Base-by-base conservation (phyloP, 2,329 filamentous ascomycete species). In the Whalleya microplaca region DNA sequence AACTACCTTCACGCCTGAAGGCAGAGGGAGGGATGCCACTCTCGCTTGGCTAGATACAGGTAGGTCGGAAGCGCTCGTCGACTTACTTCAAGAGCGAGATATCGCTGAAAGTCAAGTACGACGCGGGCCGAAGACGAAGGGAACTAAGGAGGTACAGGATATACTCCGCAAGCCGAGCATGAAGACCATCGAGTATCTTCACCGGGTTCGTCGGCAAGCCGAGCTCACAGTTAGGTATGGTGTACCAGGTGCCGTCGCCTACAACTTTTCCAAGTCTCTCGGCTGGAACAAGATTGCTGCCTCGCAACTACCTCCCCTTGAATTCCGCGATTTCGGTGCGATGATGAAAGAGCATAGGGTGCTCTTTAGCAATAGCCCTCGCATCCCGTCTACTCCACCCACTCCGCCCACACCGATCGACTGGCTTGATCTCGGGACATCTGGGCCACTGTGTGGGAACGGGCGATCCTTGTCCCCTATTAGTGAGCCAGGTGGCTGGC, bases 261-360 rank as follows among this genome's bases (percentile, higher is more conserved):
- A 66, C 37, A 67, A 67, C 45, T 65, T 69, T 14, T 63, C 62
- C 23, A 64, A 32, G 50, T 57, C 64, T 1, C 8, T 63, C 2
- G 43, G 49, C n/a, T 64, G 64, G 59, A 67, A 66, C 21, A 32
- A 51, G 32, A 41, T 43, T 9, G 44, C 48, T 1, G 27, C 37
- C 3, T 23, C 52, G 7, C 45, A 19, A 29, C 10, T 62, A 2
- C 59, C 66, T 16, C 58, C 66, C 3, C 52, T 64, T 2, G 64
- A 65, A 20, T 48, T 64, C 10, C 54, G 16, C 8, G 40, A 51
- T 32, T 48, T 58, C 19, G 42, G 21, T 9, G 18, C 18, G 4
- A 48, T 48, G 47, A 41, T 46, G 20, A 45, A 19, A 23, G 44
- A 41, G 10, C 37, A 45, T 10, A 41, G 19, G 0, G 27, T 40